Evolutionary conservation across 2,329 filamentous ascomycete genomes (phyloP).

Genomic region (Trichoderma harzianum): DNA sequence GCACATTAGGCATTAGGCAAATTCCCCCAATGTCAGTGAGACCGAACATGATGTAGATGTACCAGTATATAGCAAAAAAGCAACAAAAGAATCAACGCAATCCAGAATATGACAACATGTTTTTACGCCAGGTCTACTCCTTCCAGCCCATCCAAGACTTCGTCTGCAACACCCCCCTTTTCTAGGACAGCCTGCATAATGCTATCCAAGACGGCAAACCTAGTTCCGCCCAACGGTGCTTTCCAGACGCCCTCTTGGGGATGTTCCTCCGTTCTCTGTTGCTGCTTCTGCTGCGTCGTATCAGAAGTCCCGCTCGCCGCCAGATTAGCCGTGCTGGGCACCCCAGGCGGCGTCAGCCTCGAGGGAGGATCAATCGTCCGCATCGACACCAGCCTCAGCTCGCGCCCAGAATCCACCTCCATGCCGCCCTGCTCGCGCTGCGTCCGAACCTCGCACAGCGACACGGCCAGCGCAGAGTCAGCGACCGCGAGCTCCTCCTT

Average conservation of each 20-base stretch:
- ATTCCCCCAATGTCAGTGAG: background rate
- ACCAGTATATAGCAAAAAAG: conserved; percentile 4
- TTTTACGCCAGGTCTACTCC: conserved; percentile 63
- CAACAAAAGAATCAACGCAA: background rate
- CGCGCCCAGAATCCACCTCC: conserved; percentile 42
- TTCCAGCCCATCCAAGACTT: conserved; percentile 79
- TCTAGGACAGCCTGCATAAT: conserved; percentile 76
- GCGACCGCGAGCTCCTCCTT: conserved; percentile 91
- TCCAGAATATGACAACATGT: background rate
- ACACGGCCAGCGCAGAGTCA: conserved; percentile 82
- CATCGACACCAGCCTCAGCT: conserved; percentile 62
- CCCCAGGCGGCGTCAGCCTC: conserved; percentile 66
- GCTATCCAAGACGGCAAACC: conserved; percentile 65
- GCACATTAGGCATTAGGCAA: conserved; percentile 6
- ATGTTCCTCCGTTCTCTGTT: conserved; percentile 46
- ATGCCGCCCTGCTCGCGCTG: conserved; percentile 28
- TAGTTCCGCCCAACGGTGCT: conserved; percentile 78
- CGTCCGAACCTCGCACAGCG: conserved; percentile 55
- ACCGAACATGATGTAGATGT: conserved; percentile 11
- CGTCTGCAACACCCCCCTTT: conserved; percentile 76
- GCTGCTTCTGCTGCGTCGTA: conserved; percentile 35
- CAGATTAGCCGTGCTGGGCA: conserved; percentile 61
- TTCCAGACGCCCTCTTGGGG: conserved; percentile 76
- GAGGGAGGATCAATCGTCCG: conserved; percentile 73
- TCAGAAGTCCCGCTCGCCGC: conserved; percentile 43